Conservation (phyloP, 208 protist species). For the Blastocrithidia nonstop region DNA sequence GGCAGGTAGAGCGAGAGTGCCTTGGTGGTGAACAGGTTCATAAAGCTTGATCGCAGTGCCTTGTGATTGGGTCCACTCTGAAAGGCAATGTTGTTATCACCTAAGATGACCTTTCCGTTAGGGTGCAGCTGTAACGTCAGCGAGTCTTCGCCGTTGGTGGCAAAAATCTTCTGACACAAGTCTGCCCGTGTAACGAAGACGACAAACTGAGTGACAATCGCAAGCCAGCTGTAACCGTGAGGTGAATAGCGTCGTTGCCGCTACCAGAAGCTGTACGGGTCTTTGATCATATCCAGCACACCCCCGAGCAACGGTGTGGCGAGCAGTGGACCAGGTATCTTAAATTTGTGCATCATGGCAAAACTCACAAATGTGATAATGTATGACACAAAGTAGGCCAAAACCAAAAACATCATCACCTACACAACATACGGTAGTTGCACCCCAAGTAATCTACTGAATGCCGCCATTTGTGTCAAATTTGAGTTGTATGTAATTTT, state of each 20-base stretch:
- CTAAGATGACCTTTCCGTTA: constrained; percentile 68
- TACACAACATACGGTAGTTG: constrained; percentile 47
- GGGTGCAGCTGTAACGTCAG: constrained; percentile 71
- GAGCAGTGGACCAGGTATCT: constrained; percentile 42
- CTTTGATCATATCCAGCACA: constrained; percentile 59
- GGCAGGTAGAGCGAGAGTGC: constrained; percentile 71
- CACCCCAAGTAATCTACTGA: constrained; percentile 53
- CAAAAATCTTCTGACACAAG: constrained; percentile 74
- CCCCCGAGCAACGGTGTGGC: constrained; percentile 46
- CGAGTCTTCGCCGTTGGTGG: constrained; percentile 53
- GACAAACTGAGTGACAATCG: constrained; percentile 58
- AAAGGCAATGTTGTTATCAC: constrained; percentile 79
- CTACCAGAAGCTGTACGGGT: constrained; percentile 74
- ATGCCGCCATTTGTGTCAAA: constrained; percentile 33
- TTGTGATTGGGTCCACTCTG: constrained; percentile 72
- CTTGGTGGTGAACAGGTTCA: constrained; percentile 77
- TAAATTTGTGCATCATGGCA: constrained; percentile 54
- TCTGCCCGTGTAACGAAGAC: constrained; percentile 64
- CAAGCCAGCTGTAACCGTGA: constrained; percentile 66
- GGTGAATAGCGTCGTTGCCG: constrained; percentile 50
- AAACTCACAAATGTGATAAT: constrained; percentile 44
- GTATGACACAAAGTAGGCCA: constrained; percentile 39
- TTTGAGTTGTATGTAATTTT: too few species aligned
- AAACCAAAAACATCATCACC: constrained; percentile 25
- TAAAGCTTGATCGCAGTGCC: constrained; percentile 65